Conservation (phyloP, 2,329 filamentous ascomycete species). For the Fonsecaea erecta region DNA sequence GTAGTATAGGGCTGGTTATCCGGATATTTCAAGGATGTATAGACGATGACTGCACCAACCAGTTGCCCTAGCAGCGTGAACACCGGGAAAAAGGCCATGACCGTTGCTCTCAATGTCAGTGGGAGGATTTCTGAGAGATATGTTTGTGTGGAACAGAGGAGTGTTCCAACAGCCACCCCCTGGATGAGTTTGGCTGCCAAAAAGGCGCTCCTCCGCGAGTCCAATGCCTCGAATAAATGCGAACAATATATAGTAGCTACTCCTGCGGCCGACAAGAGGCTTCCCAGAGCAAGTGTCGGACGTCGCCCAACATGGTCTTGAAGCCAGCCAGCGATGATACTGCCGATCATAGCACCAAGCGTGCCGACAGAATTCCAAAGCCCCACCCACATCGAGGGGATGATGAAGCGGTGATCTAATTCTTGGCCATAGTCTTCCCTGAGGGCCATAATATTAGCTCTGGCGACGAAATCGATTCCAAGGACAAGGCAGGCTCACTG, state of each 20-base stretch:
- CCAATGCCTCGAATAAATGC: slow-evolving; percentile 38
- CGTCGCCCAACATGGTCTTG: slow-evolving; percentile 50
- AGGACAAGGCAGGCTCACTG: slow-evolving; percentile 29
- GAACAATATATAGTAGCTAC: slow-evolving; percentile 46
- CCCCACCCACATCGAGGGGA: slow-evolving; percentile 52
- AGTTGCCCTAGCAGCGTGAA: slow-evolving; percentile 57
- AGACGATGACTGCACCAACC: slow-evolving; percentile 52
- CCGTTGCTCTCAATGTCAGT: slow-evolving; percentile 51
- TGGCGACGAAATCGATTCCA: neutral
- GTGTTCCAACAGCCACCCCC: slow-evolving; percentile 52
- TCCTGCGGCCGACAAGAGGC: slow-evolving; percentile 45
- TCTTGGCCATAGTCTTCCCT: slow-evolving; percentile 44
- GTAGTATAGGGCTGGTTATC: slow-evolving; percentile 37
- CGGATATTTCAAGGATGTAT: slow-evolving; percentile 35
- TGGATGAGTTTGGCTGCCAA: slow-evolving; percentile 54
- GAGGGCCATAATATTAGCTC: neutral
- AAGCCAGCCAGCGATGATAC: slow-evolving; percentile 46
- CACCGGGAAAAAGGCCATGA: slow-evolving; percentile 56
- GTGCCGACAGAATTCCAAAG: slow-evolving; percentile 52
- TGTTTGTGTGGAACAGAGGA: slow-evolving; percentile 52
- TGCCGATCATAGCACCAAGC: slow-evolving; percentile 48
- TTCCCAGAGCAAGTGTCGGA: slow-evolving; percentile 44
- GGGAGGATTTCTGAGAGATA: slow-evolving; percentile 60
- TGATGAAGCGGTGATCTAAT: slow-evolving; percentile 43
- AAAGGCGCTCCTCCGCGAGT: slow-evolving; percentile 47